Evolutionary conservation across 441 rosid species (phyloP), one percentile per base, ranked within the genome.

Genomic region (Syzygium syzygioides): DNA sequence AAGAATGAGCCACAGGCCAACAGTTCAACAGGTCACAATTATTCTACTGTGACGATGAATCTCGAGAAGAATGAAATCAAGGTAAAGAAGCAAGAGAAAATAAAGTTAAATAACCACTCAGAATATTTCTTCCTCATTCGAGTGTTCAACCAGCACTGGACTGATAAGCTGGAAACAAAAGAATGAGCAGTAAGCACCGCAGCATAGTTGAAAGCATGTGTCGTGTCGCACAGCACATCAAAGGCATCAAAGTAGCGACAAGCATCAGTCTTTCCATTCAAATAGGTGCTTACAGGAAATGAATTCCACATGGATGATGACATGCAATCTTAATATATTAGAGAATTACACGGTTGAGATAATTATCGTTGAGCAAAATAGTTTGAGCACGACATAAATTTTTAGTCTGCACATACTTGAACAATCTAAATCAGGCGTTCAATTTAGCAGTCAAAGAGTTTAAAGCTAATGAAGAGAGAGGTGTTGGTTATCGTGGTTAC

Each of bases 381-480:
- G 17, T 76, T 76, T 23, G 18, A 5, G 41, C 83, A 37, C 52
- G 41, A 76, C 83, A 76, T 23, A 41, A 76, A 76, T 76, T 64
- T 41, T 52, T 52, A 23, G 52, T 76, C 52, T 76, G 83, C 83
- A 76, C 52, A 41, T 45, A 37, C 83, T 88, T 91, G 79, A 59
- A 80, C 87, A 87, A 86, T 86, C 89, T 94, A 88, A 91, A 88
- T 88, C 88, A 90, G 90, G 91, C 89, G 89, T 90, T 96, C 86
- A 94, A 93, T 66, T 87, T 79, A 84, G 87, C 87, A 59, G 88
- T 87, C 86, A 87, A 92, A 88, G 90, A 90, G 86, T 85, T 94
- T 59, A 89, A 93, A 89, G 88, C 62, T 76, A 90, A 87, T 85
- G 93, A 92, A 87, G 97, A 95, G 91, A 95, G 90, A 88, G 87